A percentile compares a stretch with the other conserved stretches of the same genome.
Conservation (phyloP, 768 basidiomycete genomes). For the Erythrobasidium yunnanense region DNA sequence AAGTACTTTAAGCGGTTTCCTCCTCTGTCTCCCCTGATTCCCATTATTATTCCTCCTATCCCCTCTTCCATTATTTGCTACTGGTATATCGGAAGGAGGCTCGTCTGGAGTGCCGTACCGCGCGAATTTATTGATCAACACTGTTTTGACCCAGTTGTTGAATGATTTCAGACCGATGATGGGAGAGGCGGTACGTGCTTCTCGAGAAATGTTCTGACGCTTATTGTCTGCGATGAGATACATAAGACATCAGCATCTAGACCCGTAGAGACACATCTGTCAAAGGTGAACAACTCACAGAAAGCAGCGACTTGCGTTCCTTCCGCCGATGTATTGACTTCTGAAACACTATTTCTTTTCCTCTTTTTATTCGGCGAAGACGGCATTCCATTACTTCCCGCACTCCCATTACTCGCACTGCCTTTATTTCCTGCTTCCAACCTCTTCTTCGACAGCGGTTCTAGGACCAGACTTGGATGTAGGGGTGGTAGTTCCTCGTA, state of each 20-base stretch:
- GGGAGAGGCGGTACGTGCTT: conserved; percentile 72
- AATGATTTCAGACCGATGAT: conserved; percentile 95
- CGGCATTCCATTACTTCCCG: too few relatives aligned
- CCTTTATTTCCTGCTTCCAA: neutral
- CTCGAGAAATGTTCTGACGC: conserved; percentile 79
- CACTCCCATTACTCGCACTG: neutral
- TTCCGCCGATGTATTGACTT: neutral
- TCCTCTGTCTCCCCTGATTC: conserved; percentile 35
- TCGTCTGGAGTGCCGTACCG: conserved; percentile 9
- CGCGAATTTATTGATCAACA: conserved; percentile 73
- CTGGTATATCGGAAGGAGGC: too few relatives aligned
- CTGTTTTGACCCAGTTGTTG: conserved; percentile 99
- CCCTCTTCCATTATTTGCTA: too few relatives aligned
- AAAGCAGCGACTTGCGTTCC: neutral
- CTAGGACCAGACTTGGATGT: neutral
- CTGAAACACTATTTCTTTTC: conserved; percentile 5
- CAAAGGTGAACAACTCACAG: neutral
- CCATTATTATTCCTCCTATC: neutral
- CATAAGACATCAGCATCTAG: too few relatives aligned
- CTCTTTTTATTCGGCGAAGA: too few relatives aligned
- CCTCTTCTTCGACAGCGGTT: neutral
- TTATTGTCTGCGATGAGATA: conserved; percentile 64
- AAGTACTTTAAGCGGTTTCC: conserved; percentile 50
- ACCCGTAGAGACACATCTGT: too few relatives aligned
- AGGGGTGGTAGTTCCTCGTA: conserved; percentile 17